phyloP scores from a whole-genome alignment of 148 eudicot species.

The Arctostaphylos glauca region DNA sequence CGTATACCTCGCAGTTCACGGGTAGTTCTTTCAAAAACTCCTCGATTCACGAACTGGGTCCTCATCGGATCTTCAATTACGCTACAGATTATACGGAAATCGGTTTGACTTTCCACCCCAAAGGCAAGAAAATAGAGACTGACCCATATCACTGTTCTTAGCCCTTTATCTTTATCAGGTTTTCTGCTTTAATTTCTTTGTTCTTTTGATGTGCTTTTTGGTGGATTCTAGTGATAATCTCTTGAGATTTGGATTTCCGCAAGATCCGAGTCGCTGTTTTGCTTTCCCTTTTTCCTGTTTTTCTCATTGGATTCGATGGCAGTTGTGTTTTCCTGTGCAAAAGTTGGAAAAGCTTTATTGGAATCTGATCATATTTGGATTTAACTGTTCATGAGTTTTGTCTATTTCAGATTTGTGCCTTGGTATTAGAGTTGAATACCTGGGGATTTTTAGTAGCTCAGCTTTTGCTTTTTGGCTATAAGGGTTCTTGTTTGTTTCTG shows the following conservation, averaged over 20 bases:
- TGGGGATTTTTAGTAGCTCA: not conserved
- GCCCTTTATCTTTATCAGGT: not conserved
- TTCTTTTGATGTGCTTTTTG: slow-evolving; percentile 16
- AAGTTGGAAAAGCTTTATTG: slow-evolving; percentile 33
- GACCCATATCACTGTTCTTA: slow-evolving; percentile 5
- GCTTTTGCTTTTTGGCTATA: not conserved
- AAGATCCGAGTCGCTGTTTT: slow-evolving; percentile 17
- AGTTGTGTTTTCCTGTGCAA: slow-evolving; percentile 14
- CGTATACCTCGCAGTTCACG: not conserved
- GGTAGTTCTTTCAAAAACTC: not conserved
- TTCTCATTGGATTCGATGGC: slow-evolving; percentile 22
- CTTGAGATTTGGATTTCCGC: not conserved
- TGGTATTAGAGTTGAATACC: not conserved
- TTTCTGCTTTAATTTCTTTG: slow-evolving; percentile 10
- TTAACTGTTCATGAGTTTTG: slow-evolving; percentile 8
- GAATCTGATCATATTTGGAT: slow-evolving; percentile 11
- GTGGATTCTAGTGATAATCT: slow-evolving; percentile 10
- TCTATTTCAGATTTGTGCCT: not conserved
- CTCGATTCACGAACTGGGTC: slow-evolving; percentile 15
- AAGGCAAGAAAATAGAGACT: slow-evolving; percentile 12
- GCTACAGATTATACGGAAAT: slow-evolving; percentile 8
- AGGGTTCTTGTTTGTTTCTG: slow-evolving; percentile 18
- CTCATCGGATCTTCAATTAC: slow-evolving; percentile 11
- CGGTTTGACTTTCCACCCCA: not conserved
- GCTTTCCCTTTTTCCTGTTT: slow-evolving; percentile 16